Conservation (phyloP, 345 rosid species). For the Gossypium australe region DNA sequence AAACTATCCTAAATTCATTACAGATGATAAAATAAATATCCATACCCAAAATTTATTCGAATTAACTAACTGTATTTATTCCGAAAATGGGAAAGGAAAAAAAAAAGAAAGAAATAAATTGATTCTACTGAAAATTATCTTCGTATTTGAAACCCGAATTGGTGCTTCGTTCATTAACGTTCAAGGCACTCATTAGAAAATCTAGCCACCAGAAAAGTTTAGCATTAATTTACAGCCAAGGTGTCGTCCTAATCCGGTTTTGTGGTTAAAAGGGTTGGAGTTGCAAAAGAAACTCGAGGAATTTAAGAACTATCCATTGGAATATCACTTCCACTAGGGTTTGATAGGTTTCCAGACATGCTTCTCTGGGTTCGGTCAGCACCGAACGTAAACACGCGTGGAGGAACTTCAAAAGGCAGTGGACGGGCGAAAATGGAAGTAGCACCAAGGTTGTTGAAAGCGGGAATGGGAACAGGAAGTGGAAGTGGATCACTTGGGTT, state of each 20-base stretch:
- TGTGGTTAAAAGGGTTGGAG: conserved; percentile 6
- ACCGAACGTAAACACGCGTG: conserved; percentile 66
- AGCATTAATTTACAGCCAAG: conserved; percentile 29
- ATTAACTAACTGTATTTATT: no score
- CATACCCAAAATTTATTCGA: no score
- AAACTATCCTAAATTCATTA: no score
- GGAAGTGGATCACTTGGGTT: conserved; percentile 41
- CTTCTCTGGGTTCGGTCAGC: conserved; percentile 38
- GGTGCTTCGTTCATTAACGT: not conserved
- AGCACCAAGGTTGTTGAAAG: conserved; percentile 37
- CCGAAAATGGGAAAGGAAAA: no score
- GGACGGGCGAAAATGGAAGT: conserved; percentile 57
- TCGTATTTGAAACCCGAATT: not conserved
- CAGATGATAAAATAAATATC: no score
- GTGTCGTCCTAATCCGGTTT: not conserved
- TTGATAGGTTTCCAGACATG: conserved; percentile 24
- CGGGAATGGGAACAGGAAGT: conserved; percentile 38
- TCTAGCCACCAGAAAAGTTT: conserved; percentile 11
- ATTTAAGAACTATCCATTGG: conserved; percentile 64
- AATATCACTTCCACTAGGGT: conserved; percentile 49
- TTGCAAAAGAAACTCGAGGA: not conserved
- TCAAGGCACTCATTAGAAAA: conserved; percentile 5
- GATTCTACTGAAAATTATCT: not conserved
- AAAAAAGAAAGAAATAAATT: no score
- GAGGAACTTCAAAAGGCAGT: conserved; percentile 30